These are phyloP conservation scores for Leccinum rimulosum DNA, from an alignment of 768 basidiomycete genomes.

Conservation along the genomic window DNA sequence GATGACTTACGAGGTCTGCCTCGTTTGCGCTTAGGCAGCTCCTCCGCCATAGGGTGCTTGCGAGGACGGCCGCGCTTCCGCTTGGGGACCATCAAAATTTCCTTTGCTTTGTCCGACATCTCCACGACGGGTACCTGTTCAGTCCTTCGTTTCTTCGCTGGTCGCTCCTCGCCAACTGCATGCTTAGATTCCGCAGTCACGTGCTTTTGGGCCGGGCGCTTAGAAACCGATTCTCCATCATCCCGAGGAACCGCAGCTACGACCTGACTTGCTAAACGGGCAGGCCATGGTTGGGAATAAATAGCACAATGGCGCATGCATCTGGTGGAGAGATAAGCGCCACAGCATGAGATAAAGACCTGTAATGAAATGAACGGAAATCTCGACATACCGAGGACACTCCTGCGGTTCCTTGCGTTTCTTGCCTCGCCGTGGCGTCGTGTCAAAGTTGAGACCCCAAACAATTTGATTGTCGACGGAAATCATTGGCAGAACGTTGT, in stretches of 20 bases:
- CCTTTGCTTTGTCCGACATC: conserved; percentile 35
- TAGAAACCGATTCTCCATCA: conserved; percentile 38
- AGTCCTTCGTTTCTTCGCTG: conserved; percentile 50
- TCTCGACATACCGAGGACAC: conserved; percentile 62
- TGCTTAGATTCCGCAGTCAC: conserved; percentile 56
- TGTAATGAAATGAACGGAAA: conserved; percentile 23
- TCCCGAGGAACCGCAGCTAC: conserved; percentile 48
- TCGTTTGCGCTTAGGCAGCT: conserved; percentile 34
- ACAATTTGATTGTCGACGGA: conserved; percentile 72
- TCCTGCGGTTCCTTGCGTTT: conserved; percentile 65
- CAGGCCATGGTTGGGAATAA: conserved; percentile 70
- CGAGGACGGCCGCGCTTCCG: conserved; percentile 36
- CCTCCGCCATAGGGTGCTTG: conserved; percentile 32
- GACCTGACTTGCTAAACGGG: conserved; percentile 49
- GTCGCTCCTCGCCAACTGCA: conserved; percentile 40
- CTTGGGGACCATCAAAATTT: conserved; percentile 30
- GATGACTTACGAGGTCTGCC: conserved; percentile 35
- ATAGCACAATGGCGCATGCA: conserved; percentile 82
- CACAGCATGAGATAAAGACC: conserved; percentile 13
- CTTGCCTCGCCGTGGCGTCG: conserved; percentile 41
- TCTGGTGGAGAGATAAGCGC: conserved; percentile 36
- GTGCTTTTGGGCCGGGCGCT: conserved; percentile 50
- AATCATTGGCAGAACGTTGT: conserved; percentile 71
- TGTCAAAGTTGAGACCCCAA: conserved; percentile 63
- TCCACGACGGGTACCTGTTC: conserved; percentile 32